Percentiles rank a stretch among this genome's conserved stretches.
Conservation (phyloP, 1,139 yeast species). For the Spathaspora jeffriesii region DNA sequence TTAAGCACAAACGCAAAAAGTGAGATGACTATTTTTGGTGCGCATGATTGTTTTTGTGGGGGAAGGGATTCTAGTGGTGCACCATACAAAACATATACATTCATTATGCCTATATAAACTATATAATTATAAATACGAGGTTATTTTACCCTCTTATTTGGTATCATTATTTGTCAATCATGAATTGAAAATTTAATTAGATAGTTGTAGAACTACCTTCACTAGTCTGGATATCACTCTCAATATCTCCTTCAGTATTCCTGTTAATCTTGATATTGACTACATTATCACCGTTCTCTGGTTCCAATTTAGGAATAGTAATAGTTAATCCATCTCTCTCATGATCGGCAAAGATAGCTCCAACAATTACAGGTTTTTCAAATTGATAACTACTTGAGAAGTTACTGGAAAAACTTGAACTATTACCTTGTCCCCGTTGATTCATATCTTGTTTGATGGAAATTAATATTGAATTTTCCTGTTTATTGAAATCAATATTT, state of each 20-base stretch:
- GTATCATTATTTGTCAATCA: too few species aligned
- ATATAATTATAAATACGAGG: too few species aligned
- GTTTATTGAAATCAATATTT: slow-evolving; percentile 13
- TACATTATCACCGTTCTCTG: slow-evolving; percentile 15
- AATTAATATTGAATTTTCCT: slow-evolving; percentile 13
- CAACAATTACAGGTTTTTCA: slow-evolving; percentile 13
- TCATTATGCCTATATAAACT: too few species aligned
- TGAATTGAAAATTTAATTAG: too few species aligned
- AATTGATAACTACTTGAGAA: slow-evolving; percentile 12
- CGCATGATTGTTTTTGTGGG: too few species aligned
- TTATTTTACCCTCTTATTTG: too few species aligned
- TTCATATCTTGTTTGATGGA: slow-evolving; percentile 9
- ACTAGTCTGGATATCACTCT: neutral
- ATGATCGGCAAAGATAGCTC: slow-evolving; percentile 13
- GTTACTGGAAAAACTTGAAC: slow-evolving; percentile 13
- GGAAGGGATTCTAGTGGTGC: too few species aligned
- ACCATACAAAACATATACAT: too few species aligned
- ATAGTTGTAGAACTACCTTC: neutral
- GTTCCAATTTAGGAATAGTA: slow-evolving; percentile 15
- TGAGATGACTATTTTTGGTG: neutral
- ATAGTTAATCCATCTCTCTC: slow-evolving; percentile 12
- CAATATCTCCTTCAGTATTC: neutral
- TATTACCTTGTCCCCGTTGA: slow-evolving; percentile 11
- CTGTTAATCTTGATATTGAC: slow-evolving; percentile 8
- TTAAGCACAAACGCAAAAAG: neutral